phyloP scores from a whole-genome alignment of 495 filamentous ascomycete genomes.

The Amniculicola lignicola region DNA sequence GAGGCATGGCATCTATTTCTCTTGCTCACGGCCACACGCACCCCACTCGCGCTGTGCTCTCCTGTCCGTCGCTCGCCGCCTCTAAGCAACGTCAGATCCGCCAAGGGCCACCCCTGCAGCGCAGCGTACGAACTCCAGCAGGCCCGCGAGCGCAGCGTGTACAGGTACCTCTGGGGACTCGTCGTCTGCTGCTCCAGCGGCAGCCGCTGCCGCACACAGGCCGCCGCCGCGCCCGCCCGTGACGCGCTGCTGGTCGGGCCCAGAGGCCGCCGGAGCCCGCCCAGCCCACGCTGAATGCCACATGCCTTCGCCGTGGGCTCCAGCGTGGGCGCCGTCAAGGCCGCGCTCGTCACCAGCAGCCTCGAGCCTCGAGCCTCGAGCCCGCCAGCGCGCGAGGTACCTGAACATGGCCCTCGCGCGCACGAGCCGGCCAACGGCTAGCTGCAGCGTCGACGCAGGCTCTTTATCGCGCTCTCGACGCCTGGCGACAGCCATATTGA shows the following conservation, averaged over 20 bases:
- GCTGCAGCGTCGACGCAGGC: constrained; percentile 2
- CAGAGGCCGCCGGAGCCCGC: too few relatives aligned
- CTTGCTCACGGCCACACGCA: constrained; percentile 1
- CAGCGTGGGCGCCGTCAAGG: background rate
- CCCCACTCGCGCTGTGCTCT: background rate
- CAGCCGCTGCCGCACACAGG: background rate
- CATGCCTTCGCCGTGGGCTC: background rate
- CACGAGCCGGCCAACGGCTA: constrained; percentile 14
- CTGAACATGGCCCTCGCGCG: background rate
- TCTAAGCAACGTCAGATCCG: background rate
- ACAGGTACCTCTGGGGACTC: background rate
- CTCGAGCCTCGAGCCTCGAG: background rate
- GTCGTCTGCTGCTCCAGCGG: background rate
- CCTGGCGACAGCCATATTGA: background rate
- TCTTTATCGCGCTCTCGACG: background rate
- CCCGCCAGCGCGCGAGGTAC: constrained; percentile 9
- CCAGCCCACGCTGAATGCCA: too few relatives aligned
- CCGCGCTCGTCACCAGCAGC: background rate
- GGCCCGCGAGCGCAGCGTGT: background rate
- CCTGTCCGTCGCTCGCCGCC: background rate
- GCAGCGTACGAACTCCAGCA: constrained; percentile 4
- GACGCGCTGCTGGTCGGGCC: background rate
- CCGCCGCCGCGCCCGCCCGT: background rate
- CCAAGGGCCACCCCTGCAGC: constrained; percentile 6
- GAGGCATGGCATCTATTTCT: constrained; percentile 4